phyloP scores from a whole-genome alignment of 805 yeast genomes.

The Yamadazyma paraphyllophila region DNA sequence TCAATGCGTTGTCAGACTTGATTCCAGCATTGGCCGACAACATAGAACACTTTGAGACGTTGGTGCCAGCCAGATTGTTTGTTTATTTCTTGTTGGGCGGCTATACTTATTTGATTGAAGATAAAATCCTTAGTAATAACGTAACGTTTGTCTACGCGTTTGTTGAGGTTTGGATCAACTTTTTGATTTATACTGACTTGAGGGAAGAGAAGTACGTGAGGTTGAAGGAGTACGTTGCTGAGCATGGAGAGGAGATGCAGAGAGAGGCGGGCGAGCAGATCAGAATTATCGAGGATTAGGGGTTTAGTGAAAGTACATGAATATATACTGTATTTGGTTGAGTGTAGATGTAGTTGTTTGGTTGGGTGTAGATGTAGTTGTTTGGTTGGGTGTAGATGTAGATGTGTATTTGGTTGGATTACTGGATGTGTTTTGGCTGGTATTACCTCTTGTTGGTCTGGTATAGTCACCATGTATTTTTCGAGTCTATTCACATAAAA shows the following conservation, averaged over 20 bases:
- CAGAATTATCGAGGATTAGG: constrained; percentile 26
- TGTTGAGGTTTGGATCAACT: constrained; percentile 68
- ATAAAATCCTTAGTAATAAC: constrained; percentile 55
- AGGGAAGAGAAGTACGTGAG: constrained; percentile 61
- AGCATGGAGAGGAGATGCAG: constrained; percentile 35
- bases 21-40: constrained; percentile 56
- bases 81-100: constrained; percentile 50
- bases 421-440: too few relatives aligned
- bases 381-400: too few relatives aligned
- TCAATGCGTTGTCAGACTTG: constrained; percentile 51
- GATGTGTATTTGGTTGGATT: too few relatives aligned
- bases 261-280: constrained; percentile 29
- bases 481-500: constrained; percentile 12
- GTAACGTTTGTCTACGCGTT: constrained; percentile 59
- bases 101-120: constrained; percentile 46
- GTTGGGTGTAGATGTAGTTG: too few relatives aligned
- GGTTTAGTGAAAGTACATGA: neutral
- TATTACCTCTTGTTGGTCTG: too few relatives aligned
- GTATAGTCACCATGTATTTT: too few relatives aligned
- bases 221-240: constrained; percentile 41
- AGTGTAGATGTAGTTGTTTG: too few relatives aligned
- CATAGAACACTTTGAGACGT: constrained; percentile 52
- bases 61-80: constrained; percentile 57
- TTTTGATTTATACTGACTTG: constrained; percentile 57
- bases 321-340: too few relatives aligned